phyloP scores from a whole-genome alignment of 305 asterid genomes.

The Rubia occidens region DNA sequence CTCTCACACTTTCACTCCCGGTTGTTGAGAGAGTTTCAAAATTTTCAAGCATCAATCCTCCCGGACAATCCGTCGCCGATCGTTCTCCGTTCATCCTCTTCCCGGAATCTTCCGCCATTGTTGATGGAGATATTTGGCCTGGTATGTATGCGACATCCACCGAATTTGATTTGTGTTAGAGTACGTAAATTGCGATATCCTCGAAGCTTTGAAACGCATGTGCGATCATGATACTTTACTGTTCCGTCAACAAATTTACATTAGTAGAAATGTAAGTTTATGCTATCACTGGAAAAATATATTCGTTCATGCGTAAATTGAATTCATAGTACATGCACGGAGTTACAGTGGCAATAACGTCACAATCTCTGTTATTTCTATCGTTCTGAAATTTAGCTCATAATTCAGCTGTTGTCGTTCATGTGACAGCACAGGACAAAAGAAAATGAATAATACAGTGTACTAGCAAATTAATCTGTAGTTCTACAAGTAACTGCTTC shows the following conservation, averaged over 20 bases:
- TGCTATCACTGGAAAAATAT: background rate
- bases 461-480: background rate
- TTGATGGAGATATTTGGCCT: background rate
- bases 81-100: background rate
- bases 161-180: background rate
- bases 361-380: background rate
- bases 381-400: background rate
- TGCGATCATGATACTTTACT: background rate
- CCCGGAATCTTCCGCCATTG: background rate
- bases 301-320: background rate
- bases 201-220: background rate
- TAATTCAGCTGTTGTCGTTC: background rate
- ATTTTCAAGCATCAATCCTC: background rate
- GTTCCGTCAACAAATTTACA: background rate
- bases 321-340: background rate
- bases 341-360: background rate
- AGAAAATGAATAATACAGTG: background rate
- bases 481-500: background rate
- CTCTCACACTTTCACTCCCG: too few species aligned
- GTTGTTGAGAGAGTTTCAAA: too few species aligned
- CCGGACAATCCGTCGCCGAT: background rate
- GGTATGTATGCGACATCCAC: background rate
- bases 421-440: background rate
- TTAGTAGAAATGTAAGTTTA: background rate
- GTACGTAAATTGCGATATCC: background rate